Percentiles rank a stretch among this genome's conserved stretches.
phyloP scores from a whole-genome alignment of 1,139 yeast species.

The Eremothecium gossypii region DNA sequence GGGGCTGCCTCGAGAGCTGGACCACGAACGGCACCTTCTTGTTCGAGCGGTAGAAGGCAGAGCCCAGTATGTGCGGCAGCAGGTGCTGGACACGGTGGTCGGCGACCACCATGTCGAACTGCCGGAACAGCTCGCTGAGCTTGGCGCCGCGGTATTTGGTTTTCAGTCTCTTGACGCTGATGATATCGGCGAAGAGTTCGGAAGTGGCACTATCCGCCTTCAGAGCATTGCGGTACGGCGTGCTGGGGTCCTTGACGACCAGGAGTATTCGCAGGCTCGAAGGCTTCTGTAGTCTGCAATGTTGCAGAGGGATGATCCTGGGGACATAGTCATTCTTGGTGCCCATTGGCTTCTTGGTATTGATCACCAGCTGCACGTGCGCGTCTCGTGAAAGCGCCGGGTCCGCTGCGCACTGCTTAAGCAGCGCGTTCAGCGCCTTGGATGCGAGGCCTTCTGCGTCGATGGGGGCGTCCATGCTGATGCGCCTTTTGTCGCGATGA shows the following conservation, averaged over 20 bases:
- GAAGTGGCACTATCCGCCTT: conserved; percentile 44
- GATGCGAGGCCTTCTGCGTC: conserved; percentile 10
- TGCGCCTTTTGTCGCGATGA: conserved; percentile 7
- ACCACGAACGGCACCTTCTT: conserved; percentile 55
- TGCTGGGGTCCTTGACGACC: conserved; percentile 61
- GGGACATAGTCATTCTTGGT: conserved; percentile 50
- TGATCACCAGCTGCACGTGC: conserved; percentile 43
- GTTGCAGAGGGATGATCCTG: conserved; percentile 53
- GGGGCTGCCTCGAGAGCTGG: conserved; percentile 50
- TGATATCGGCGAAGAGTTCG: conserved; percentile 48
- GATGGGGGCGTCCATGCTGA: background rate
- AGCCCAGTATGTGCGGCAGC: conserved; percentile 47
- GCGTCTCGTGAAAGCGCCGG: conserved; percentile 19
- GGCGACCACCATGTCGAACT: conserved; percentile 55
- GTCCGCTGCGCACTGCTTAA: conserved; percentile 19
- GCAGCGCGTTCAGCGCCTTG: conserved; percentile 20
- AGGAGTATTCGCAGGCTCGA: conserved; percentile 45
- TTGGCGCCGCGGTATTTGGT: conserved; percentile 38
- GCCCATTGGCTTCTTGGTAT: conserved; percentile 42
- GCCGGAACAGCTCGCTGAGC: conserved; percentile 42
- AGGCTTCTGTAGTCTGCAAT: conserved; percentile 38
- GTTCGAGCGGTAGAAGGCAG: conserved; percentile 48
- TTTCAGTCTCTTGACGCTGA: conserved; percentile 48
- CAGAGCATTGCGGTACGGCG: conserved; percentile 38
- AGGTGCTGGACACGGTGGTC: conserved; percentile 57